Percentiles rank a stretch among this genome's conserved stretches.
These are phyloP conservation scores for Patellifolia procumbens DNA, from an alignment of 179 eudicot genomes.

Conservation along the genomic window DNA sequence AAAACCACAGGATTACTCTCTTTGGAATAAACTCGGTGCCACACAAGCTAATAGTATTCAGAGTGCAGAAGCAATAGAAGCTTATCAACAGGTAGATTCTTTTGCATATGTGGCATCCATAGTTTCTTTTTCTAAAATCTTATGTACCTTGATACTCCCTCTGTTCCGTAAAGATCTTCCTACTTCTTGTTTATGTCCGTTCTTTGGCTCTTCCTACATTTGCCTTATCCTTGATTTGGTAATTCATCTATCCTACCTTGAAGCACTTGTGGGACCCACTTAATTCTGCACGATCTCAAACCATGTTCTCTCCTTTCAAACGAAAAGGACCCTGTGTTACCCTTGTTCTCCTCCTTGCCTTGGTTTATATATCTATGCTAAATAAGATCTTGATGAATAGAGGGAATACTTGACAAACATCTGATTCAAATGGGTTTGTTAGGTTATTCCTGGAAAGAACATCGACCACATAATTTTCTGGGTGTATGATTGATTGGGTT, in stretches of 20 bases:
- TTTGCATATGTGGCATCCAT: not conserved
- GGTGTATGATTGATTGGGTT: not conserved
- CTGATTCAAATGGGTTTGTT: not conserved
- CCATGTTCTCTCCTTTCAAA: no score
- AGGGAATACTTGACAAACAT: not conserved
- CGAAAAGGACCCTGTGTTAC: no score
- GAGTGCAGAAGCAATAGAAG: constrained; percentile 89
- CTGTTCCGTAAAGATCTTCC: no score
- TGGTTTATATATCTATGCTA: no score
- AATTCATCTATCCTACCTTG: no score
- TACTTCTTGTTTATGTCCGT: no score
- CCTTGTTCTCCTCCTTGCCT: no score
- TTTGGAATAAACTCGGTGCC: constrained; percentile 99
- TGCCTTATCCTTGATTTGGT: no score
- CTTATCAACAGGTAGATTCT: constrained; percentile 85
- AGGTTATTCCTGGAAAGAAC: not conserved
- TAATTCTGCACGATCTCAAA: no score
- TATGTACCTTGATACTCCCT: not conserved
- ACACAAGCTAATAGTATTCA: constrained; percentile 97
- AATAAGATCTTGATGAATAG: no score
- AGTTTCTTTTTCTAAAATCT: not conserved
- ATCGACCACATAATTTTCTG: not conserved
- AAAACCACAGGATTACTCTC: constrained; percentile 92
- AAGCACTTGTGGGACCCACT: no score
- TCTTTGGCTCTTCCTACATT: no score